Conservation (phyloP, 169 alveolate genomes). For the Plasmodium knowlesi region DNA sequence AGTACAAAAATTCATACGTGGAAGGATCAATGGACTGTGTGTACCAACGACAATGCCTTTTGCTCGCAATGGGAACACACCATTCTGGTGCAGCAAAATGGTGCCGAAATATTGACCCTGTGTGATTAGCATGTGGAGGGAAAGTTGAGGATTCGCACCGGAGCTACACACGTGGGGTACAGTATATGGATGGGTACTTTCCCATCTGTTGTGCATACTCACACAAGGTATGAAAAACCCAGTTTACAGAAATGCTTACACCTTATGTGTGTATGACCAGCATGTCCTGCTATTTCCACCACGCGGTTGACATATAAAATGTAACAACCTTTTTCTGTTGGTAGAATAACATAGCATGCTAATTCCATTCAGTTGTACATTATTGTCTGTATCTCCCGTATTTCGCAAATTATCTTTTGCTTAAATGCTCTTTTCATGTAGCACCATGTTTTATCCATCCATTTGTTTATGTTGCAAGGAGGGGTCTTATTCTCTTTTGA, state of each 20-base stretch:
- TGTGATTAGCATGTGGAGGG: slow-evolving; percentile 6
- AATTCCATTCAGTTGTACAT: background rate
- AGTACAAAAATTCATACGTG: slow-evolving; percentile 86
- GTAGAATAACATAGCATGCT: background rate
- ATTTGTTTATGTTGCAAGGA: background rate
- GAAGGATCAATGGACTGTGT: slow-evolving; percentile 94
- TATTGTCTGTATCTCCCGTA: background rate
- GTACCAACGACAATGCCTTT: slow-evolving; percentile 89
- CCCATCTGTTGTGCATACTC: background rate
- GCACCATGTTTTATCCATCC: background rate
- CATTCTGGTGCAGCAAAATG: slow-evolving; percentile 88
- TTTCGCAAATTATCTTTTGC: background rate
- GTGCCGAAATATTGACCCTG: slow-evolving; percentile 91
- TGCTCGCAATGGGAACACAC: slow-evolving; percentile 95
- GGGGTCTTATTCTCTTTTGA: background rate
- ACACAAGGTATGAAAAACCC: background rate
- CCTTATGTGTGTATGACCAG: background rate
- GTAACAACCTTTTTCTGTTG: background rate
- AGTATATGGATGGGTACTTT: background rate
- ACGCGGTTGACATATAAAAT: background rate
- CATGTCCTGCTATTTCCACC: background rate
- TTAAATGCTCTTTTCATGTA: background rate
- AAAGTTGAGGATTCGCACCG: background rate
- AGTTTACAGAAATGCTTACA: background rate
- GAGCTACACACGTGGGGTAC: background rate